These are phyloP conservation scores for Penicillium ochrochloron DNA, from an alignment of 495 filamentous ascomycete genomes.

Conservation along the genomic window DNA sequence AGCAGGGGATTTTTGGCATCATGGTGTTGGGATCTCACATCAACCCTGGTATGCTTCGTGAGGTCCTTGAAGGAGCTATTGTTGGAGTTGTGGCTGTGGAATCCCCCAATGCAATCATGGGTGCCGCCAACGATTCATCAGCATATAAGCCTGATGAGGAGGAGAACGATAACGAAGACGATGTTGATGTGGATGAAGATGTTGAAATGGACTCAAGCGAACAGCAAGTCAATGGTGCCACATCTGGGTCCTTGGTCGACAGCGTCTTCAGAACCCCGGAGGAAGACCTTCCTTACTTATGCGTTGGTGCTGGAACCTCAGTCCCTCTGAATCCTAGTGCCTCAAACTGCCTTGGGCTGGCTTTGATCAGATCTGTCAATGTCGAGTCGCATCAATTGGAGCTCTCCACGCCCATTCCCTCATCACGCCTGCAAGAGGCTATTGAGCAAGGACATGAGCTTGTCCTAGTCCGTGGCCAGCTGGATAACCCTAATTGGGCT, in stretches of 20 bases:
- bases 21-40: constrained; percentile 57
- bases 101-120: constrained; percentile 41
- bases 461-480: constrained; percentile 56
- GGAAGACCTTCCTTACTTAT: constrained; percentile 50
- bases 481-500: constrained; percentile 59
- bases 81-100: constrained; percentile 62
- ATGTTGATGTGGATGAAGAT: constrained; percentile 26
- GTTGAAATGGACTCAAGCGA: constrained; percentile 32
- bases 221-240: neutral
- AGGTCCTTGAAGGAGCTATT: constrained; percentile 60
- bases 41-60: constrained; percentile 49
- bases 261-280: constrained; percentile 38
- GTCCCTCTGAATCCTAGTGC: constrained; percentile 48
- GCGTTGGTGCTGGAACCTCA: constrained; percentile 42
- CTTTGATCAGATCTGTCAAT: constrained; percentile 56
- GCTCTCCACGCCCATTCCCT: constrained; percentile 53
- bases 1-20: constrained; percentile 56
- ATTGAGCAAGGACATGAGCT: constrained; percentile 44
- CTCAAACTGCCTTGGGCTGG: constrained; percentile 55
- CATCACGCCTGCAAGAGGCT: constrained; percentile 34
- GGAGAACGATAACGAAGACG: constrained; percentile 18
- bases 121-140: constrained; percentile 10
- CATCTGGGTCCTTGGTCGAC: constrained; percentile 19
- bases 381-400: constrained; percentile 42
- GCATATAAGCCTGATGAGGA: neutral